Conservation (phyloP, 2,329 filamentous ascomycete genomes). For the Aureobasidium lini region DNA sequence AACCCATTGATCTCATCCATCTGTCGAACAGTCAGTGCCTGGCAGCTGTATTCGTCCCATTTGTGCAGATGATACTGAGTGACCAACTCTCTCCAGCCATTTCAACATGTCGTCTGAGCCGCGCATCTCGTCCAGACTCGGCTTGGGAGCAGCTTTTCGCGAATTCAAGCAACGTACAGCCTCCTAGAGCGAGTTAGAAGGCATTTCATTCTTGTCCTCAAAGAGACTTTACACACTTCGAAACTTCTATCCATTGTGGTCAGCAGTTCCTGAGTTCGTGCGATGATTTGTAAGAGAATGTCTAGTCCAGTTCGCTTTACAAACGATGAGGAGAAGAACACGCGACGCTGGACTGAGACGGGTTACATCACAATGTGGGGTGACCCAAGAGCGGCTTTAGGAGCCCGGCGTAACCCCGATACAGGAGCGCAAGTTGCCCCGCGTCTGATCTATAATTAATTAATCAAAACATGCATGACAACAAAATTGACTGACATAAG, state of each 20-base stretch:
- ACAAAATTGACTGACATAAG: background rate
- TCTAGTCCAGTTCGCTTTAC: background rate
- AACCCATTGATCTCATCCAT: background rate
- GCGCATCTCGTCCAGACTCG: background rate
- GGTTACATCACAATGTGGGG: background rate
- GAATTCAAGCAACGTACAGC: background rate
- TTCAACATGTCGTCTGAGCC: background rate
- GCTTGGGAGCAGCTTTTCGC: background rate
- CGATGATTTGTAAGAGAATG: background rate
- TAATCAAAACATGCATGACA: background rate
- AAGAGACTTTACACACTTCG: background rate
- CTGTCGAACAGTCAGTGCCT: background rate
- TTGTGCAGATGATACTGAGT: background rate
- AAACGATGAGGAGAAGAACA: background rate
- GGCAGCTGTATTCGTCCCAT: background rate
- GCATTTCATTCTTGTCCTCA: background rate
- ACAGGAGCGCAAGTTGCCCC: background rate
- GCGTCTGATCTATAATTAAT: background rate
- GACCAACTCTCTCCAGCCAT: background rate
- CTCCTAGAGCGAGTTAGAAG: background rate
- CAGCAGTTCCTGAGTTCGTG: background rate
- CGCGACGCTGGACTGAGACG: background rate
- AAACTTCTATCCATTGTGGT: background rate
- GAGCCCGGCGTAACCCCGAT: background rate
- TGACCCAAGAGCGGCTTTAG: background rate